These are phyloP conservation scores for Saccharomyces hybrid DNA, from an alignment of 1,139 yeast genomes.

Conservation along the genomic window DNA sequence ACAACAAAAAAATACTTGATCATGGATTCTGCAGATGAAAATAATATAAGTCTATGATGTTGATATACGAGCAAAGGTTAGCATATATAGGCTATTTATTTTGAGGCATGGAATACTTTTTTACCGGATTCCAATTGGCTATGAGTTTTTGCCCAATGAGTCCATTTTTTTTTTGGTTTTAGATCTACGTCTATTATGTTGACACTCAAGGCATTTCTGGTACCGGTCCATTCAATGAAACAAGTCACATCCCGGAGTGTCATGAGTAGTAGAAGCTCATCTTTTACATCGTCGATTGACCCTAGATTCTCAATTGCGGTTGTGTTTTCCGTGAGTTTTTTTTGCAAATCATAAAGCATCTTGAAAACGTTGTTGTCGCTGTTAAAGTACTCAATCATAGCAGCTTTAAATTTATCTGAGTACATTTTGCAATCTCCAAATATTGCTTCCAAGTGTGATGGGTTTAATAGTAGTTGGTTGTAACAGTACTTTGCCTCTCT, in stretches of 20 bases:
- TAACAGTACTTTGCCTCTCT: slow-evolving; percentile 23
- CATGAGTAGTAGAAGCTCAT: slow-evolving; percentile 19
- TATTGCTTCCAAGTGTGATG: slow-evolving; percentile 9
- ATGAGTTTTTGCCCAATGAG: slow-evolving; percentile 21
- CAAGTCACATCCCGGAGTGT: slow-evolving; percentile 29
- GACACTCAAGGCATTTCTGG: slow-evolving; percentile 6
- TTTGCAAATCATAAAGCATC: slow-evolving; percentile 16
- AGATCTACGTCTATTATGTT: slow-evolving; percentile 27
- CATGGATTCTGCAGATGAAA: neutral
- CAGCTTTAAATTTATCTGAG: slow-evolving; percentile 12
- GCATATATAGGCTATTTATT: neutral
- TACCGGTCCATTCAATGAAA: slow-evolving; percentile 21
- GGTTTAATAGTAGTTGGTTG: slow-evolving; percentile 10
- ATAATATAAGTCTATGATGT: neutral
- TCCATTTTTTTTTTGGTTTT: slow-evolving; percentile 22
- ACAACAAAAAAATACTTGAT: neutral
- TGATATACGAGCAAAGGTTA: too few relatives aligned
- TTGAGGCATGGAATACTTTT: neutral
- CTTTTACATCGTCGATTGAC: slow-evolving; percentile 9
- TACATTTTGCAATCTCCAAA: slow-evolving; percentile 3
- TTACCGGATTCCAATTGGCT: neutral
- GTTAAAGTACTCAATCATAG: slow-evolving; percentile 14
- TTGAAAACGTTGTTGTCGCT: slow-evolving; percentile 16
- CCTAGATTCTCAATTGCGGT: neutral
- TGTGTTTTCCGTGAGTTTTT: slow-evolving; percentile 5